Percentiles rank a stretch among this genome's conserved stretches.
Evolutionary conservation across 495 filamentous ascomycete species (phyloP).

Genomic region (Trichoderma reesei): DNA sequence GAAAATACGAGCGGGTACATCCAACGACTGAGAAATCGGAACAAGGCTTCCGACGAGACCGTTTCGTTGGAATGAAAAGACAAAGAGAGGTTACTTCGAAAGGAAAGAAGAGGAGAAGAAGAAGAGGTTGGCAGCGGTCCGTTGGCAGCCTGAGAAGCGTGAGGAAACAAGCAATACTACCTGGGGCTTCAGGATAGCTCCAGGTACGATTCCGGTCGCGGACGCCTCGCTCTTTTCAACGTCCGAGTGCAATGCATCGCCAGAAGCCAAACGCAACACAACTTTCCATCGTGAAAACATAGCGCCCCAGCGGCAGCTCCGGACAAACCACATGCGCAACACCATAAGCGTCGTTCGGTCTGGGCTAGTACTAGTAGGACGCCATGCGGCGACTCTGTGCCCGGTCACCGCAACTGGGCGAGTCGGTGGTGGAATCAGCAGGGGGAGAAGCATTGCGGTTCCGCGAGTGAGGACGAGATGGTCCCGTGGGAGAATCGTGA

Average conservation of each 20-base stretch:
- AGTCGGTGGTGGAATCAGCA: constrained; percentile 42
- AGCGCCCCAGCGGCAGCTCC: not conserved
- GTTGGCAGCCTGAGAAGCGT: not conserved
- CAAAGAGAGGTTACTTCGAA: not conserved
- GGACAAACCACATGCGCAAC: not conserved
- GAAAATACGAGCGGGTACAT: not conserved
- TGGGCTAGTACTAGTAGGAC: constrained; percentile 44
- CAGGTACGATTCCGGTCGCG: not conserved
- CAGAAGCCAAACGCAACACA: not conserved
- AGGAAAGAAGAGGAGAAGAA: no score
- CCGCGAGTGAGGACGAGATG: constrained; percentile 38
- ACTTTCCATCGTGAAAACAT: not conserved
- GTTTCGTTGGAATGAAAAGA: not conserved
- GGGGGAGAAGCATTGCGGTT: constrained; percentile 20
- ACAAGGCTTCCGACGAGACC: not conserved
- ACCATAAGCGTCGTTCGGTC: not conserved
- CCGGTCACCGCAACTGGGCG: constrained; percentile 43
- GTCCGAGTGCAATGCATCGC: not conserved
- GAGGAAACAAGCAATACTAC: not conserved
- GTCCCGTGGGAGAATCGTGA: constrained; percentile 72
- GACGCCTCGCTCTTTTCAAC: not conserved
- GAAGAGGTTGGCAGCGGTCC: not conserved
- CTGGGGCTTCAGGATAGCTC: not conserved
- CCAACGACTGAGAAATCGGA: not conserved
- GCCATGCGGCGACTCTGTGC: constrained; percentile 58